phyloP scores from a whole-genome alignment of 2,329 filamentous ascomycete genomes.

The Pestalotiopsis sp. region DNA sequence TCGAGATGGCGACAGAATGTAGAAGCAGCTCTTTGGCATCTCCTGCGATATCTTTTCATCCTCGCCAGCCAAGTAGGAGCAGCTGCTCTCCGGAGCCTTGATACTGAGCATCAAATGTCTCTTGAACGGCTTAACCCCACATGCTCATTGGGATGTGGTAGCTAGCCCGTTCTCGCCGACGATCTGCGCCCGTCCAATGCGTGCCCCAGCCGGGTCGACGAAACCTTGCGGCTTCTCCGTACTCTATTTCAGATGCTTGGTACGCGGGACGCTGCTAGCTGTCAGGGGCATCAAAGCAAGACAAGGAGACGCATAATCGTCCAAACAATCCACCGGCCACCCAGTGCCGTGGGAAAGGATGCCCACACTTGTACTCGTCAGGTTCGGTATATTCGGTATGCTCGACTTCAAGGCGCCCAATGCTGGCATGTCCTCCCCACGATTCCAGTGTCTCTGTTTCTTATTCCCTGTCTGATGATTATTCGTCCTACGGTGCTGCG shows the following conservation, averaged over 20 bases:
- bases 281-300: constrained; percentile 7
- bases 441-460: not conserved
- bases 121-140: not conserved
- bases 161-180: not conserved
- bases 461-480: not conserved
- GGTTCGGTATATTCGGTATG: not conserved
- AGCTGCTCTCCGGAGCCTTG: too few species aligned
- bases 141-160: not conserved
- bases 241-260: constrained; percentile 9
- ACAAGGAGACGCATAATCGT: constrained; percentile 10
- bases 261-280: not conserved
- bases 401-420: not conserved
- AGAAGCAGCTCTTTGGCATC: too few species aligned
- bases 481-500: not conserved
- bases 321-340: not conserved
- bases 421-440: not conserved
- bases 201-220: constrained; percentile 7
- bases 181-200: constrained; percentile 5
- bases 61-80: too few species aligned
- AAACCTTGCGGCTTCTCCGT: constrained; percentile 8
- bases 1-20: too few species aligned
- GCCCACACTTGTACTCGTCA: not conserved
- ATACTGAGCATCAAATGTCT: not conserved
- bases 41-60: too few species aligned
- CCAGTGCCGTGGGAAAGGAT: not conserved